Base-by-base conservation (phyloP, 1,139 yeast species). In the Dujonia santamariae region DNA sequence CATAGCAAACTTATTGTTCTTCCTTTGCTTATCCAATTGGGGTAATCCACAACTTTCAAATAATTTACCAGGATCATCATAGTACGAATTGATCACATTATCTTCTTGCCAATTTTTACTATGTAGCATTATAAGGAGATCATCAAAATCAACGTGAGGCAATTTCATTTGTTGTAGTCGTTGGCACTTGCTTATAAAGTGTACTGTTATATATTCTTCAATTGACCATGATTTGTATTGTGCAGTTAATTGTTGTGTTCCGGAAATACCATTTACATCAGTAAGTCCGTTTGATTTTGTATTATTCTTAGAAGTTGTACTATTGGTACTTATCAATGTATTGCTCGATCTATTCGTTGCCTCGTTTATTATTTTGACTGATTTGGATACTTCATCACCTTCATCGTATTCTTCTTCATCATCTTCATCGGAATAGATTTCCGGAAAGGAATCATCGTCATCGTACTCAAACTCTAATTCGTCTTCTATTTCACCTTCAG, bases 51-150 rank as follows among this genome's bases (percentile, higher is more conserved):
- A 73, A 11, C 57, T 58, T 4, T 52, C 47, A 24, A 73, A 53
- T 2, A 81, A 63, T 12, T 57, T 53, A 4, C 58, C 62, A 35
- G 73, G 63, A 40, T 77, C 63, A 32, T 75, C 82, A 49, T 83
- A 78, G 59, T 73, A 85, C 30, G 70, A 72, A 41, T 86, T 90
- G 35, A 85, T 64, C 27, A 86, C 68, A 34, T 74, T 74, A 39
- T 85, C 94, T 30, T 75, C 73, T 52, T 82, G 86, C 96, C 96
- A 87, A 32, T 73, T 70, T 53, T 67, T 81, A 37, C 64, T 56
- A 34, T 82, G 78, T 28, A 86, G 63, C 52, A 88, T 58, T 3
- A 63, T 49, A 23, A 78, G 56, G 17, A 78, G 53, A 9, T 76
- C 74, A 35, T 67, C 70, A 7, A 60, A 57, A 7, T 56, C 43